These are phyloP conservation scores for Lolium perenne DNA, from an alignment of 176 grass and related monocot species.

Conservation along the genomic window DNA sequence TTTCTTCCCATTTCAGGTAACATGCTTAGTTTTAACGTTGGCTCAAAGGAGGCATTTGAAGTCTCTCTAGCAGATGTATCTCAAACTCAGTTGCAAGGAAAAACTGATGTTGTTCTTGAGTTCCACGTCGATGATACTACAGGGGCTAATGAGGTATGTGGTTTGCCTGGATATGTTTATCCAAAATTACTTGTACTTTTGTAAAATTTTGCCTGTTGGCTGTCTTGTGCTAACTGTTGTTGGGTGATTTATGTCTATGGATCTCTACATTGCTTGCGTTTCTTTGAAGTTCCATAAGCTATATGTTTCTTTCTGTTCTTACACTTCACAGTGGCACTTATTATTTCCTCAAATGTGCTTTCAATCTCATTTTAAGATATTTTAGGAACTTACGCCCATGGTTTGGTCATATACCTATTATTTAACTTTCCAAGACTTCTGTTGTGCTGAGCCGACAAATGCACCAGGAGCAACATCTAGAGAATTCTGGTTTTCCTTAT, in stretches of 20 bases:
- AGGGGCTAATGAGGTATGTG: conserved; percentile 78
- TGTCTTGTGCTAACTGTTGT: not conserved
- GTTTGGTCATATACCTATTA: conserved; percentile 13
- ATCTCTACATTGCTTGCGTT: conserved; percentile 9
- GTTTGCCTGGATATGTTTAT: conserved; percentile 24
- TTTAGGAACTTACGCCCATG: not conserved
- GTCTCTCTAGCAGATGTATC: conserved; percentile 94
- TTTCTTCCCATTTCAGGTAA: conserved; percentile 66
- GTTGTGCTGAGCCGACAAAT: not conserved
- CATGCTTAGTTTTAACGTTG: conserved; percentile 86
- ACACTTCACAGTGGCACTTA: not conserved
- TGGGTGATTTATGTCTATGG: conserved; percentile 17
- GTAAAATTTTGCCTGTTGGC: conserved; percentile 18
- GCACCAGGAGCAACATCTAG: not conserved
- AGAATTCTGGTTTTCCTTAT: not conserved
- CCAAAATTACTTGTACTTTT: conserved; percentile 24
- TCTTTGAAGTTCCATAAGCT: not conserved
- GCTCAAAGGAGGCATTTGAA: conserved; percentile 88
- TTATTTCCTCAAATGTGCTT: conserved; percentile 15
- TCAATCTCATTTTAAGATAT: not conserved
- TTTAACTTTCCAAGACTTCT: not conserved
- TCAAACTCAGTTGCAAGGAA: conserved; percentile 90
- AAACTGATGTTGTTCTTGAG: conserved; percentile 92
- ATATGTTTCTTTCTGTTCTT: not conserved
- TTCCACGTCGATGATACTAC: conserved; percentile 99